Conservation (phyloP, 345 rosid species). For the Murraya paniculata region DNA sequence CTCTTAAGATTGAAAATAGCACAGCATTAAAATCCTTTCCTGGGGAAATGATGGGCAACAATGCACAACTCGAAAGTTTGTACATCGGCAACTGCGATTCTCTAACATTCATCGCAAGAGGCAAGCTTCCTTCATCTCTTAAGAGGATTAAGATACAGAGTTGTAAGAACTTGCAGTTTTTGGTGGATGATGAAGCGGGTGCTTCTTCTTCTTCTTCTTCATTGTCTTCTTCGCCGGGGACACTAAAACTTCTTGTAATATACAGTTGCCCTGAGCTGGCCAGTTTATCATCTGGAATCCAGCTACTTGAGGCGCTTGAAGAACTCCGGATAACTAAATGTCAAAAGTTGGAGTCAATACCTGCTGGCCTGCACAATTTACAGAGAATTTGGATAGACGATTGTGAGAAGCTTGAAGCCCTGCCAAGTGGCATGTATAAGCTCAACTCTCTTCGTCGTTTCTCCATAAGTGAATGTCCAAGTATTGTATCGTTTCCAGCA, state of each 20-base stretch:
- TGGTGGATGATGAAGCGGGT: background rate
- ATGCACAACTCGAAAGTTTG: background rate
- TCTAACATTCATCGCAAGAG: background rate
- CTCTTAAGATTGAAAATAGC: background rate
- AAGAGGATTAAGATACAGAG: background rate
- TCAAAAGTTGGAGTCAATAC: background rate
- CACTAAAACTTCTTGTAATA: too few relatives aligned
- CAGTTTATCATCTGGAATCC: background rate
- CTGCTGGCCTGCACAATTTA: background rate
- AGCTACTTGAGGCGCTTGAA: background rate
- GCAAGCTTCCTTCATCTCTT: background rate
- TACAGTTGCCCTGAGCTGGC: conserved; percentile 9
- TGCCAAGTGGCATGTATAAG: background rate
- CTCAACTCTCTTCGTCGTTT: background rate
- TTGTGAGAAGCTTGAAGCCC: background rate
- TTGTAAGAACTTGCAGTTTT: background rate
- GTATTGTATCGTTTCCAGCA: background rate
- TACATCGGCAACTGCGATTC: background rate
- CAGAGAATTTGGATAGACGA: background rate
- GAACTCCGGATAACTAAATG: background rate
- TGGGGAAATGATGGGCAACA: background rate
- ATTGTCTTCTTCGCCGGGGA: too few relatives aligned
- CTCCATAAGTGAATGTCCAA: background rate
- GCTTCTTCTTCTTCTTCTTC: background rate
- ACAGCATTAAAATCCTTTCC: background rate